Base-by-base conservation (phyloP, 1,139 yeast genomes). In the Geotrichum candidum region DNA sequence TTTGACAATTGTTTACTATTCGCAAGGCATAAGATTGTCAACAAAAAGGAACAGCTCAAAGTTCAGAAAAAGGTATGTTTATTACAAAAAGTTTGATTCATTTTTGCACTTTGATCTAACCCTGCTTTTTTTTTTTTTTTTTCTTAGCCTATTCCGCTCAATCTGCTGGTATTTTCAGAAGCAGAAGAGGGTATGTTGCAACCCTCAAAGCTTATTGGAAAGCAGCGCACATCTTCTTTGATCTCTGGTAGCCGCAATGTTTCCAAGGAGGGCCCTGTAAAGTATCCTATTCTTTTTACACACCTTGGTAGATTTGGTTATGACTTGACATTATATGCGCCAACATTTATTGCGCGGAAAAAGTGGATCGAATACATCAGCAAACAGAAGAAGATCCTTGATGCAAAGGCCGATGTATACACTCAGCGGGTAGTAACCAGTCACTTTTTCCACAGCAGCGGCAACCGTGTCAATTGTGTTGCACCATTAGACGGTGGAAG, bases 401-500 rank as follows among this genome's bases (percentile, higher is more conserved):
- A 88, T 61, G 85, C 82, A 62, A 83, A 84, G 63, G 84, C 90
- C 65, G 95, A 90, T 69, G 87, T 92, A 64, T 91, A 90, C 74
- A 87, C 94, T 5, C 77, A 87, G 65, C 85, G 87, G 45, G 66
- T 83, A 82, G 67, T 91, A 84, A 73, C 90, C 88, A 53, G 81
- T 85, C 69, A 69, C 41, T 84, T 86, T 70, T 92, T 92, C 74
- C 85, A 82, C 64, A 78, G 79, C 57, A 85, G 87, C 29, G 88
- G 89, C 71, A 60, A 60, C 41, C 84, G 87, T 66, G 90, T 94
- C 68, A 91, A 90, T 70, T 91, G 98, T 78, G 95, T 94, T 35
- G 92, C 90, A 50, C 96, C 97, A 45, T 88, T 92, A 72, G 96
- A 94, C 71, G 97, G 97, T 61, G 98, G 99, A 31, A 84, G 96